A percentile compares a stretch with the other conserved stretches of the same genome.
Evolutionary conservation across 768 basidiomycete genomes (phyloP).

Genomic region (Mycena haematopus): DNA sequence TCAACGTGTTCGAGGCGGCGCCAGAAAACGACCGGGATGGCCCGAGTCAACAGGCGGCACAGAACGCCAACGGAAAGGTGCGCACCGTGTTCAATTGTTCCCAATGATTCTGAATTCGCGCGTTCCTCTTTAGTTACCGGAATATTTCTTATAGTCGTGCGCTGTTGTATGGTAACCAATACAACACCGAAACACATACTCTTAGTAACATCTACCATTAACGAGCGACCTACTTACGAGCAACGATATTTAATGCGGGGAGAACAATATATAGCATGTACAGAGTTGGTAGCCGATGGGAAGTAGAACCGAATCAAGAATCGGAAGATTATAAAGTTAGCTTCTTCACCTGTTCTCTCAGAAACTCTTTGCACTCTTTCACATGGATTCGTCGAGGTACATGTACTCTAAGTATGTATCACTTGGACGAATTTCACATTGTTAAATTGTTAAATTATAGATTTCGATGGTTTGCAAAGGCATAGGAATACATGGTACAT

Average conservation of each 20-base stretch:
- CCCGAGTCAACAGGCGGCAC: constrained; percentile 77
- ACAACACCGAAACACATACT: too few species aligned
- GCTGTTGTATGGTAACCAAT: too few species aligned
- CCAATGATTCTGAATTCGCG: constrained; percentile 14
- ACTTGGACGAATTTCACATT: too few species aligned
- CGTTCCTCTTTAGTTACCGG: constrained; percentile 66
- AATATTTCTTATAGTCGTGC: constrained; percentile 70
- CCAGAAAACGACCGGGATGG: constrained; percentile 97
- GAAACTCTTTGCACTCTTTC: too few species aligned
- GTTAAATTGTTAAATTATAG: too few species aligned
- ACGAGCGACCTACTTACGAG: background rate
- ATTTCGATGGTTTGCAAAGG: background rate
- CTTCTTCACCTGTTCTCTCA: too few species aligned
- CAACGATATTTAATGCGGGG: too few species aligned
- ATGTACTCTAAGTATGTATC: too few species aligned
- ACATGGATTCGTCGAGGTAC: too few species aligned
- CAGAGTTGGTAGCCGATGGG: too few species aligned
- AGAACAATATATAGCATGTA: background rate
- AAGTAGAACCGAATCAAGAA: too few species aligned
- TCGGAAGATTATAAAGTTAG: too few species aligned
- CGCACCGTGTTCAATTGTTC: constrained; percentile 23
- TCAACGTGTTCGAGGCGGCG: constrained; percentile 98
- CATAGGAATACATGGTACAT: constrained; percentile 22
- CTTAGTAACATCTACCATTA: constrained; percentile 1
- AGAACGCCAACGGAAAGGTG: constrained; percentile 78